Percentiles rank a stretch among this genome's conserved stretches.
These are phyloP conservation scores for Candida fluviatilis DNA, from an alignment of 805 yeast species.

Conservation along the genomic window DNA sequence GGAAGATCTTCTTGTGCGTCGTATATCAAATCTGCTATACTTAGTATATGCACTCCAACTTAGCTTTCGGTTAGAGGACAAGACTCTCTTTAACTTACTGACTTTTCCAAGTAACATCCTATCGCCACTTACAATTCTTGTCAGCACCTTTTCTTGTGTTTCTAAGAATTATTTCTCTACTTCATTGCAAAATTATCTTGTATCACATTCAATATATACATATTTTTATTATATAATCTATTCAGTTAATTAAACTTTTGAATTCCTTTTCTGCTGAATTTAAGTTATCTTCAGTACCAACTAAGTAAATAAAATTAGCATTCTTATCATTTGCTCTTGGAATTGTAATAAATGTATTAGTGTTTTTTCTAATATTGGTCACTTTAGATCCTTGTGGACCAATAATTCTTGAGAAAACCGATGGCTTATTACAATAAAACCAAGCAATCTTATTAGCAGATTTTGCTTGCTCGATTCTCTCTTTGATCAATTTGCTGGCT, in stretches of 20 bases:
- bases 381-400: constrained; percentile 76
- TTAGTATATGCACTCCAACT: too few species aligned
- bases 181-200: too few species aligned
- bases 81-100: too few species aligned
- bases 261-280: constrained; percentile 23
- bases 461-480: constrained; percentile 44
- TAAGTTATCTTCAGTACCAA: constrained; percentile 57
- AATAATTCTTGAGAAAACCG: constrained; percentile 58
- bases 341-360: constrained; percentile 56
- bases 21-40: too few species aligned
- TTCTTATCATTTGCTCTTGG: constrained; percentile 56
- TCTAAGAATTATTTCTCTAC: too few species aligned
- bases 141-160: too few species aligned
- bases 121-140: too few species aligned
- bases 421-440: constrained; percentile 53
- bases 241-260: constrained; percentile 10
- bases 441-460: constrained; percentile 51
- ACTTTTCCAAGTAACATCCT: too few species aligned
- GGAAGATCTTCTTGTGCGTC: too few species aligned
- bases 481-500: constrained; percentile 50
- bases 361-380: constrained; percentile 53
- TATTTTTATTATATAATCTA: too few species aligned
- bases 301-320: constrained; percentile 51
- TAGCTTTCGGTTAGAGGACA: too few species aligned
- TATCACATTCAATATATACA: too few species aligned